Percentiles rank a stretch among this genome's conserved stretches.
Evolutionary conservation across 2,329 filamentous ascomycete genomes (phyloP).

Genomic region (Fusarium robinianum): DNA sequence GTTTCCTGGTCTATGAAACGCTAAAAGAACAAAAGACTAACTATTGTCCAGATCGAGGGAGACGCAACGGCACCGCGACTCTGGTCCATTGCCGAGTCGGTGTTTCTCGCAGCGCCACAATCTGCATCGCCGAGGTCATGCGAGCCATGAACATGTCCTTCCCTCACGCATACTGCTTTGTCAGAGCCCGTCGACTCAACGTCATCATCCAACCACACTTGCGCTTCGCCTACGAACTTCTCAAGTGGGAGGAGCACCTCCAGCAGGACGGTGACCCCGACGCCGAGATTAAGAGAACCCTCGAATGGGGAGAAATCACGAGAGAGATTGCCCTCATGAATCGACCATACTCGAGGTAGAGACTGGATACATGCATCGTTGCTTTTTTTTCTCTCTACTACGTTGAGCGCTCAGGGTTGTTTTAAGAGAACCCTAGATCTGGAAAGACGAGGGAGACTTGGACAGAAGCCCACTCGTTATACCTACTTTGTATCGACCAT

Average conservation of each 20-base stretch:
- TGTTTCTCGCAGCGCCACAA: conserved; percentile 92
- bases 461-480: no score
- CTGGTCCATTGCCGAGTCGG: conserved; percentile 96
- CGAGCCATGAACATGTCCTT: conserved; percentile 77
- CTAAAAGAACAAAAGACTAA: background rate
- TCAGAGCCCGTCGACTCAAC: conserved; percentile 87
- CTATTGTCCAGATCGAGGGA: conserved; percentile 70
- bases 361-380: background rate
- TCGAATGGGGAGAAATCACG: conserved; percentile 89
- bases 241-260: conserved; percentile 91
- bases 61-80: conserved; percentile 76
- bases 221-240: conserved; percentile 89
- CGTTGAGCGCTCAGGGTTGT: background rate
- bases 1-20: no score
- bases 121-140: conserved; percentile 99
- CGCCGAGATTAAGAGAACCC: conserved; percentile 65
- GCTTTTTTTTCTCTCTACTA: no score
- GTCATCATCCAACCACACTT: conserved; percentile 98
- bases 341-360: conserved; percentile 78
- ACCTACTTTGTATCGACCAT: no score
- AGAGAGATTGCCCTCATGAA: conserved; percentile 96
- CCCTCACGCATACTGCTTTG: conserved; percentile 93
- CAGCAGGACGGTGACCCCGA: conserved; percentile 55
- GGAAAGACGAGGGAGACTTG: no score
- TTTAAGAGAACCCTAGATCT: no score